phyloP scores from a whole-genome alignment of 441 rosid species.

The Flueggea neowawraea region DNA sequence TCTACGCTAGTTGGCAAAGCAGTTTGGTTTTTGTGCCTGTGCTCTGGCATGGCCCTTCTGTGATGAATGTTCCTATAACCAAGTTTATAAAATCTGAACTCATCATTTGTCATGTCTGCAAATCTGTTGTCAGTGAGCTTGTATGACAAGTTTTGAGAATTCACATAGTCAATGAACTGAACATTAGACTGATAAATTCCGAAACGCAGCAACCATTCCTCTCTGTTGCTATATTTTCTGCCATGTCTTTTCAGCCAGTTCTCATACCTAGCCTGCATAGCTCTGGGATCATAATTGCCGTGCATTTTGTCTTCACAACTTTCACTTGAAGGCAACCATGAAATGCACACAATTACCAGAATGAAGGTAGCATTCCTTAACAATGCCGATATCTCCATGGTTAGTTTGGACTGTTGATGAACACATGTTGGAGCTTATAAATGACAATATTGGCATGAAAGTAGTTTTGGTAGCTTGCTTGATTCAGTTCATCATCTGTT shows the following conservation, averaged over 20 bases:
- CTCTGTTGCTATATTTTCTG: constrained; percentile 30
- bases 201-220: constrained; percentile 55
- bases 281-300: constrained; percentile 17
- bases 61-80: constrained; percentile 27
- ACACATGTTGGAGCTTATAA: constrained; percentile 14
- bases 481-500: too few species aligned
- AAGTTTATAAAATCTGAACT: constrained; percentile 47
- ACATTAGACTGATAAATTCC: constrained; percentile 66
- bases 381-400: constrained; percentile 12
- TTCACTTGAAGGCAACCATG: constrained; percentile 27
- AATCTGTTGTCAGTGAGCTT: constrained; percentile 69
- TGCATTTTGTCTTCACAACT: constrained; percentile 7
- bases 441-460: background rate
- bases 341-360: constrained; percentile 22
- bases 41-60: background rate
- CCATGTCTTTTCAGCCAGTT: constrained; percentile 48
- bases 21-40: background rate
- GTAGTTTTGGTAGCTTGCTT: too few species aligned
- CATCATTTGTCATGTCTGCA: constrained; percentile 79
- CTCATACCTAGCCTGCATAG: constrained; percentile 42
- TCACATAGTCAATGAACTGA: constrained; percentile 56
- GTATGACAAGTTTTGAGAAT: constrained; percentile 58
- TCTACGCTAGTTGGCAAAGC: constrained; percentile 43
- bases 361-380: constrained; percentile 25
- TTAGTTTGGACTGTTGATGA: constrained; percentile 3